Evolutionary conservation across 179 eudicot genomes (phyloP), one percentile per base, ranked within the genome.

Genomic region (Silene coronaria): DNA sequence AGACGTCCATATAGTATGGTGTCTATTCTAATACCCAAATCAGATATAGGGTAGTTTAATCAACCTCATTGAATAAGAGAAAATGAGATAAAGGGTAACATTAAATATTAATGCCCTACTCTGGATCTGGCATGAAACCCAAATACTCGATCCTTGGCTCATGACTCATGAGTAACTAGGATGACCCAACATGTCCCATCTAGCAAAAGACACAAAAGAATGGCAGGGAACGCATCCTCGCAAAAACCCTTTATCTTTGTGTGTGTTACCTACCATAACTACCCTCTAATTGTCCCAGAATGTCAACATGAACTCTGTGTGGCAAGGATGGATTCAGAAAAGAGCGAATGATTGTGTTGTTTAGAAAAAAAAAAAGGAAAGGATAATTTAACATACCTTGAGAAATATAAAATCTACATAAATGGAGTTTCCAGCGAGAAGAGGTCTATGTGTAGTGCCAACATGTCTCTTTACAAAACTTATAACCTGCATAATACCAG

Each of bases 341-440:
- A 1, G 13, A 21, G 65, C 23, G 36, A 13, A 38, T 27, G 28
- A 26, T 16, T 16, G 4, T 68, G 23, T 22, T 10, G 19, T 11
- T 66, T 36, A 0, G 8, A 67, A 17, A 27, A 65, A 1, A 64
- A 0, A 63, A 24, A 63, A 3, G 21, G 30, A 26, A 13, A 60
- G n/a, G 8, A 32, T 14, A 14, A 9, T 3, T 19, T n/a, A 38
- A 68, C 14, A 42, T 45, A 69, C 72, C 72, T 69, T 69, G 5
- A 69, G 72, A 24, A 69, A 69, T 42, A 69, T 3, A 23, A 69
- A 69, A 23, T 69, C 72, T 16, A 69, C 72, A 45, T 69, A 69
- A 8, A 69, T 53, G 3, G 72, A 69, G 21, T 69, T 69, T 69
- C 72, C 72, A 11, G 72, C 72, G 23, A 69, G 72, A 42, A 69